phyloP scores from a whole-genome alignment of 2,329 filamentous ascomycete genomes.

The Fusarium clavum region DNA sequence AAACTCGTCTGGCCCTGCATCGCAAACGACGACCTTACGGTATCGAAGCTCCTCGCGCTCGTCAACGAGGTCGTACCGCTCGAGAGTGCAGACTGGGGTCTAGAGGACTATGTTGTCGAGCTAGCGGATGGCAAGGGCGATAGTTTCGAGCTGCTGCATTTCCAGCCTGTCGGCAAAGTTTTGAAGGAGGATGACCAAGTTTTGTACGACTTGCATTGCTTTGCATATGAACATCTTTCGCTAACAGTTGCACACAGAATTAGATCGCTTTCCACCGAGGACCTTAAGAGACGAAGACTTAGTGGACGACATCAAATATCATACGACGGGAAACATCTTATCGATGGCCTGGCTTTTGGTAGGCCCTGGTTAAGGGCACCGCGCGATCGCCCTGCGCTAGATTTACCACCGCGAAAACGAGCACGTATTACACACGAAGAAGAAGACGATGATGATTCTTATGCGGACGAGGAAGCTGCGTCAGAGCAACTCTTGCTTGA shows the following conservation, averaged over 20 bases:
- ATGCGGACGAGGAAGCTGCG: constrained; percentile 49
- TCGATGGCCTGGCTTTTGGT: constrained; percentile 89
- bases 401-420: constrained; percentile 80
- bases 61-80: constrained; percentile 85
- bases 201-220: constrained; percentile 64
- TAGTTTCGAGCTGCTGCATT: constrained; percentile 89
- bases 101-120: constrained; percentile 91
- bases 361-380: constrained; percentile 72
- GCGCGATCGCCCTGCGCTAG: constrained; percentile 72
- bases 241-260: constrained; percentile 68
- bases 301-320: constrained; percentile 86
- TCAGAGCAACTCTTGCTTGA: constrained; percentile 50
- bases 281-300: constrained; percentile 77
- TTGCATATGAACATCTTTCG: rapidly evolving
- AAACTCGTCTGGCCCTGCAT: constrained; percentile 77
- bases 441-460: constrained; percentile 51
- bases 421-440: constrained; percentile 62
- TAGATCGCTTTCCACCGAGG: constrained; percentile 78
- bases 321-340: constrained; percentile 79
- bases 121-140: constrained; percentile 65
- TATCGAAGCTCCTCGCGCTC: constrained; percentile 80
- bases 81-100: constrained; percentile 82
- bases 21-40: constrained; percentile 70
- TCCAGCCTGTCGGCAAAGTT: constrained; percentile 75
- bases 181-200: constrained; percentile 88